Evolutionary conservation across 768 basidiomycete species (phyloP), one percentile per base, ranked within the genome.

Genomic region (Boletus eberwhitei): DNA sequence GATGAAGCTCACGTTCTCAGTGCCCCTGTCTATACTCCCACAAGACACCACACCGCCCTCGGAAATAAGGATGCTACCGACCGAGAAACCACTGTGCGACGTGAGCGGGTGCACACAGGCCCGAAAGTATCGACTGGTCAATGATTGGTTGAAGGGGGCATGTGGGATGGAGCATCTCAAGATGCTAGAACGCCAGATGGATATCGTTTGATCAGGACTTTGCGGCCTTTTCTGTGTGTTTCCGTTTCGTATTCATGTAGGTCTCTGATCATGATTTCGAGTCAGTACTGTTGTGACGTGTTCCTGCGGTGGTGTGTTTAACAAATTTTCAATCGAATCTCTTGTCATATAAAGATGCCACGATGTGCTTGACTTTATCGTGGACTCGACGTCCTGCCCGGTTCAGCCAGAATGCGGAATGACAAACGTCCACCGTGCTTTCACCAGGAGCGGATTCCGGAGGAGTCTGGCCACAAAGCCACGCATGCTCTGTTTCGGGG

Each of bases 161-260:
- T 90, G 88, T 65, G 87, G 85, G 16, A 81, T 88, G 65, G 68
- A 64, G 1, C 87, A 89, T 71, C 71, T 90, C 61, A 84, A 82
- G 57, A 49, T 76, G 12, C 64, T 89, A 40, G 82, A 86, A 57
- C 55, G 26, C 29, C 59, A 62, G 48, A 58, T 61, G 51, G 43
- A 47, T 5, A 36, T 42, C 1, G 44, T 42, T 38, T 58, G 50
- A 62, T 38, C 14, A 3, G 14, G 29, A 14, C 19, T 19, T 39
- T 26, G 12, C 5, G 12, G 12, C 21, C 19, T 2, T 41, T 16
- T n/a, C 21, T 19, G 4, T 38, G n/a, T 19, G 29, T 31, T 31
- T 31, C 9, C 29, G 1, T 44, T 44, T 19, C 12, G 43, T 12
- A 8, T 45, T 12, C 46, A 7, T n/a, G 16, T 35, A 11, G 22